Percentiles rank a stretch among this genome's conserved stretches.
Conservation (phyloP, 805 yeast genomes). For the Ogataea corticis region DNA sequence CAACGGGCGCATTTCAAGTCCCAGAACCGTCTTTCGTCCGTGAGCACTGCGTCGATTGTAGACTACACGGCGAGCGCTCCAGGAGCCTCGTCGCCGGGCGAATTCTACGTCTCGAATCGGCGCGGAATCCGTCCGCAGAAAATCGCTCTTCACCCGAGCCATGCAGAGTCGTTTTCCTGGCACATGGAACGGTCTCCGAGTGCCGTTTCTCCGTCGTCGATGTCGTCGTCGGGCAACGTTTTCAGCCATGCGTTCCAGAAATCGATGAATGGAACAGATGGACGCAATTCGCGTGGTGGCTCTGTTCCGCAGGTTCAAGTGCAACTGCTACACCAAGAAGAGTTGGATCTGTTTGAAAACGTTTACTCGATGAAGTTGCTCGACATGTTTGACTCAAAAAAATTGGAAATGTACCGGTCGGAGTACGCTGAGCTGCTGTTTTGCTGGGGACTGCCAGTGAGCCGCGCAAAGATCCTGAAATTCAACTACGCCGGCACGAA, state of each 20-base stretch:
- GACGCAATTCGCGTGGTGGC: not conserved
- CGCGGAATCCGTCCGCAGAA: conserved; percentile 28
- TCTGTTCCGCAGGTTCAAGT: conserved; percentile 39
- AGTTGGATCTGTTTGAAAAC: conserved; percentile 46
- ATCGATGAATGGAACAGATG: conserved; percentile 3
- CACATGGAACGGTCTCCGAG: conserved; percentile 11
- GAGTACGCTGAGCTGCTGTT: conserved; percentile 78
- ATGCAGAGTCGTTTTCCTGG: conserved; percentile 11
- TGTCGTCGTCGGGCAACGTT: conserved; percentile 20
- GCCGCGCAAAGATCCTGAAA: conserved; percentile 75
- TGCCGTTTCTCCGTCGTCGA: conserved; percentile 18
- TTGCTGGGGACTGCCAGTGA: conserved; percentile 82
- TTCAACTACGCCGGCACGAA: conserved; percentile 45
- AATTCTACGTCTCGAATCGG: conserved; percentile 28
- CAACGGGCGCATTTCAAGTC: conserved; percentile 10
- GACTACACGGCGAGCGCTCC: conserved; percentile 24
- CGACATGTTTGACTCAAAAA: conserved; percentile 38
- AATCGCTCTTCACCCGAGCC: conserved; percentile 5
- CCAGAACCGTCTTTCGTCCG: conserved; percentile 21
- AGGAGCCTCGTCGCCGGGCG: conserved; percentile 32
- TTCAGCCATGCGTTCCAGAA: conserved; percentile 28
- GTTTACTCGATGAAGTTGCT: conserved; percentile 42
- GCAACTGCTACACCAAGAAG: conserved; percentile 46
- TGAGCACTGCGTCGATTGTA: conserved; percentile 27
- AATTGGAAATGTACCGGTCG: conserved; percentile 48